Conservation (phyloP, 768 basidiomycete species). For the Suillus occidentalis region DNA sequence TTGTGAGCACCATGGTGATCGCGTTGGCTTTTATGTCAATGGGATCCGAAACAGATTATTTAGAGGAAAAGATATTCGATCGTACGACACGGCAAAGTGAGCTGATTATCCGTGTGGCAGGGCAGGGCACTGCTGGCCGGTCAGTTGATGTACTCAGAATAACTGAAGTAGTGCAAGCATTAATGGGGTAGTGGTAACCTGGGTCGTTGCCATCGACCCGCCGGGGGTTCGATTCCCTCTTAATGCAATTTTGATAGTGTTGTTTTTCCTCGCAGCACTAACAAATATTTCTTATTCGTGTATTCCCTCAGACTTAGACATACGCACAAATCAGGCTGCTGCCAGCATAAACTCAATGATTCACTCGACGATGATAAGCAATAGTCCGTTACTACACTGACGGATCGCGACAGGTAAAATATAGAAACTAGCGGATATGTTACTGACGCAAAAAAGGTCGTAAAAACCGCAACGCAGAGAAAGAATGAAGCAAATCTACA, state of each 20-base stretch:
- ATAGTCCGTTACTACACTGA: background rate
- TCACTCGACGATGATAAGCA: background rate
- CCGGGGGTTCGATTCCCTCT: slow-evolving; percentile 80
- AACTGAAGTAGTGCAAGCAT: background rate
- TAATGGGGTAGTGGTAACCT: slow-evolving; percentile 37
- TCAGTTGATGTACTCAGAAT: background rate
- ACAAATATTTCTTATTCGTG: background rate
- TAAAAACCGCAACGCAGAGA: slow-evolving; percentile 8
- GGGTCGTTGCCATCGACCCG: slow-evolving; percentile 51
- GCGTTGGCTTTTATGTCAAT: slow-evolving; percentile 16
- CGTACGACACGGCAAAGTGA: background rate
- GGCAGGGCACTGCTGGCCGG: background rate
- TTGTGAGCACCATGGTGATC: slow-evolving; percentile 39
- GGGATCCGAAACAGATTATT: slow-evolving; percentile 3
- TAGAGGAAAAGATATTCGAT: background rate
- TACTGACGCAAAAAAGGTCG: no score
- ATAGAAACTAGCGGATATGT: background rate
- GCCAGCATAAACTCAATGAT: background rate
- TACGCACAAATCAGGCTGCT: no score
- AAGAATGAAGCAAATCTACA: slow-evolving; percentile 43
- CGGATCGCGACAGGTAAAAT: background rate
- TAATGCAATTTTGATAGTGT: slow-evolving; percentile 45
- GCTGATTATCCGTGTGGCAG: background rate
- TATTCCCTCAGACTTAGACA: background rate
- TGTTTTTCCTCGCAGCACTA: slow-evolving; percentile 4